Conservation (phyloP, 768 basidiomycete species). For the Phaeotremella fagi region DNA sequence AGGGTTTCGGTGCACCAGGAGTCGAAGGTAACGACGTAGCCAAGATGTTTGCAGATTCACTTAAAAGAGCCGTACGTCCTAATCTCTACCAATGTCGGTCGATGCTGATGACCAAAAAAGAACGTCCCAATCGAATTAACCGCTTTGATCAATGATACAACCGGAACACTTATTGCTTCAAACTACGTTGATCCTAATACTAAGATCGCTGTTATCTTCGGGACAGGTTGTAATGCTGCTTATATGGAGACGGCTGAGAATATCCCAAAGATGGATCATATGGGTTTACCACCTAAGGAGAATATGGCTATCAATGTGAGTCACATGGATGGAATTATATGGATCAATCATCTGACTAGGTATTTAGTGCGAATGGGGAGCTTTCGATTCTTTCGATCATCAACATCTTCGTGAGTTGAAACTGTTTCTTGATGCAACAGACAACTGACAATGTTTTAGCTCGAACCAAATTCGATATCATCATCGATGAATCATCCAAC, state of each 20-base stretch:
- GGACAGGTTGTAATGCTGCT: conserved; percentile 96
- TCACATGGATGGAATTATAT: conserved; percentile 48
- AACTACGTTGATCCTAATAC: conserved; percentile 88
- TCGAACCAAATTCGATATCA: conserved; percentile 86
- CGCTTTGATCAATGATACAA: conserved; percentile 95
- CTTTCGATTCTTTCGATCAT: conserved; percentile 93
- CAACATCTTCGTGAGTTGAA: conserved; percentile 65
- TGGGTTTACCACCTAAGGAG: conserved; percentile 60
- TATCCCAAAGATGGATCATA: conserved; percentile 74
- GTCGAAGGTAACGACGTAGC: conserved; percentile 91
- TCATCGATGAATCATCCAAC: conserved; percentile 89
- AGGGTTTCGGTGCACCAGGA: conserved; percentile 87
- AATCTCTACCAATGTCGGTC: background rate
- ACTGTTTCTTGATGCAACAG: background rate
- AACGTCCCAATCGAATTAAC: conserved; percentile 75
- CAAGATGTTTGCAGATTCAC: conserved; percentile 79
- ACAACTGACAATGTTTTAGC: conserved; percentile 45
- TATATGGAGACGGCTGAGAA: conserved; percentile 87
- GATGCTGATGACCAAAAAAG: conserved; percentile 49
- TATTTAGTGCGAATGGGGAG: conserved; percentile 60
- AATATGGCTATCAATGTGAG: conserved; percentile 95
- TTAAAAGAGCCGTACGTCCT: conserved; percentile 65
- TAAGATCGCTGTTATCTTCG: conserved; percentile 93
- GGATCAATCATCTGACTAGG: conserved; percentile 8
- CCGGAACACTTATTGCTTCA: conserved; percentile 93